Conservation (phyloP, 306 rosid species). For the Lablab purpureus region DNA sequence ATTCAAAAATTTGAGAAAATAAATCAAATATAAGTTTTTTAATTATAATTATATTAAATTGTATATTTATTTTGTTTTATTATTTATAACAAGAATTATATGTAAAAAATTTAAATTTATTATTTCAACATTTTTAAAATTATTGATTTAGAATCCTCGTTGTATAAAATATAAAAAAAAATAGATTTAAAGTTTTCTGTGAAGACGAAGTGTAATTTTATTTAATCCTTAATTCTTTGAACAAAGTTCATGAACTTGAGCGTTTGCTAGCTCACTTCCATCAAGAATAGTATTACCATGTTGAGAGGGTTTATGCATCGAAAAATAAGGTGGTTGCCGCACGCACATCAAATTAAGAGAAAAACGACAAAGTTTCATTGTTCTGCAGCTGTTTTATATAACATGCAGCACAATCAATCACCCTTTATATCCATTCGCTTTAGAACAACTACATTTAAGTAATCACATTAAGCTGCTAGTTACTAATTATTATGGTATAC, state of each 20-base stretch:
- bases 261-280: not conserved
- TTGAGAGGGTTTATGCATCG: not conserved
- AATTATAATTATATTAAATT: no score
- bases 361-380: conserved; percentile 30
- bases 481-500: conserved; percentile 19
- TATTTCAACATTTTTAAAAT: no score
- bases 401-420: conserved; percentile 6
- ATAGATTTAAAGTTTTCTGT: no score
- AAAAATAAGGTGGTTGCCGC: conserved; percentile 25
- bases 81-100: no score
- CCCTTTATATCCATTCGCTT: conserved; percentile 35
- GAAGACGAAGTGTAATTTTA: no score
- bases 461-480: conserved; percentile 38
- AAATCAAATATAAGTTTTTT: no score
- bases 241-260: not conserved
- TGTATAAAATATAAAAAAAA: no score
- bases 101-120: no score
- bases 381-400: conserved; percentile 22
- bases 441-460: conserved; percentile 36
- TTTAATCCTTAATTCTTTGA: not conserved
- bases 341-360: conserved; percentile 30
- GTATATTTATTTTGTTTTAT: no score
- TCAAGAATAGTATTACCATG: not conserved
- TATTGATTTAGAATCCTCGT: no score
- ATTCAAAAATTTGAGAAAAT: no score